Evolutionary conservation across 1,284 basidiomycete species (phyloP), one percentile per base, ranked within the genome.

Genomic region (Cystobasidium slooffiae): DNA sequence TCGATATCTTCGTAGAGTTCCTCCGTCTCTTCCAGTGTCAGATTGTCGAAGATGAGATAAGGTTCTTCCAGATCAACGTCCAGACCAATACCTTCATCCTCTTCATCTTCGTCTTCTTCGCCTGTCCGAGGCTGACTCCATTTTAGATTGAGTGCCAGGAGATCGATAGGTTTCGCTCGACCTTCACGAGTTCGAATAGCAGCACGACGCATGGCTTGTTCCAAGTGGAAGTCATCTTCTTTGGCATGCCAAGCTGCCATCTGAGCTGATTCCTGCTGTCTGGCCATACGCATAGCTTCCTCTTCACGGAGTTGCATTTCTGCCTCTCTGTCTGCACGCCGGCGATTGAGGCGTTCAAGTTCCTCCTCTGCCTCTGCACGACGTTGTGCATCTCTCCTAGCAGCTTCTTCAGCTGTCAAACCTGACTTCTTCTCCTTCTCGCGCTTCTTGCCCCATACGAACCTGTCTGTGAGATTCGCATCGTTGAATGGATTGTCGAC

Each of bases 61-160:
- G 97, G 97, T 82, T 99, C 97, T 78, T 98, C 95, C 59, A 99
- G 87, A 83, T 99, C 97, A 79, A 98, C 97, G 83, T 99, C 97
- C 64, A 99, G 86, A 14, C 93, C 61, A 86, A 80, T 76, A 65
- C 81, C 70, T 78, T 80, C 80, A 66, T 82, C 80, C 51, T 79
- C 76, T 44, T 75, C 75, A 46, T 77, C 65, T 39, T 80, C 78
- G 18, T 77, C 78, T 1, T 75, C 75, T 59, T 78, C 68, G 37
- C 77, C 65, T 6, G 70, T 66, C 31, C 77, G 75, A 22, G 79
- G 78, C 64, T 78, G 82, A 88, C 80, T 85, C 84, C 69, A 97
- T 75, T 91, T 90, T 69, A 98, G 86, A 81, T 97, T 97, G 80
- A 97, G 87, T 52, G 93, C 92, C 76, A 97, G 84, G 82, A 95